phyloP scores from a whole-genome alignment of 257 asterid species.

The Lantana camara region DNA sequence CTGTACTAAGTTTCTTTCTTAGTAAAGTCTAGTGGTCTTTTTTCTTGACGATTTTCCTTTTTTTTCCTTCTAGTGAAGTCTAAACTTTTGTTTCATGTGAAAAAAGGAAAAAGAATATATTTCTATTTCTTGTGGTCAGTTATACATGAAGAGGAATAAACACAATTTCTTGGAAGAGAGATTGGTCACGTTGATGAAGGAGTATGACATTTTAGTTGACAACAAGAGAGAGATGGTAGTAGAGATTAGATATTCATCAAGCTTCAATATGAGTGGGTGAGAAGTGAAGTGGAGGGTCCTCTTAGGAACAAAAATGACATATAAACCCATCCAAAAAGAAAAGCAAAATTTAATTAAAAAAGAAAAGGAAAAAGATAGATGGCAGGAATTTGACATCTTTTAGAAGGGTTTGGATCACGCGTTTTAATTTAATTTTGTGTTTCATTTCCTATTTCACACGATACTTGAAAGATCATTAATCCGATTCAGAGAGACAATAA shows the following conservation, averaged over 20 bases:
- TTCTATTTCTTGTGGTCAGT: no score
- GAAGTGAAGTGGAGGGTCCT: constrained; percentile 39
- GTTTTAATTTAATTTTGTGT: no score
- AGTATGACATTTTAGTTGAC: constrained; percentile 14
- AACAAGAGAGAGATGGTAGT: not conserved
- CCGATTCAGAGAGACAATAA: no score
- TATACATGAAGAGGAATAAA: not conserved
- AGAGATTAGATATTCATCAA: constrained; percentile 32
- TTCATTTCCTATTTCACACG: no score
- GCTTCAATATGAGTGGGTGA: constrained; percentile 55
- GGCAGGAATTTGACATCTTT: not conserved
- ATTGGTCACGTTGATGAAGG: constrained; percentile 18
- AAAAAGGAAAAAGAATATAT: no score
- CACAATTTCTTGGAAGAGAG: not conserved
- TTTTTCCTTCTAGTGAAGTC: no score
- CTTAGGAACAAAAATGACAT: constrained; percentile 24
- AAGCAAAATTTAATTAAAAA: not conserved
- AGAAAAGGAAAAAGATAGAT: not conserved
- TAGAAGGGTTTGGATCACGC: not conserved
- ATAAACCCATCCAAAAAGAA: not conserved
- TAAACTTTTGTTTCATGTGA: no score
- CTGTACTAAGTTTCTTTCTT: no score
- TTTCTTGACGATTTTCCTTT: no score
- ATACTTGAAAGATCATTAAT: no score
- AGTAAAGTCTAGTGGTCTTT: no score